phyloP scores from a whole-genome alignment of 2,329 filamentous ascomycete species.

The Pseudohalonectria lignicola region DNA sequence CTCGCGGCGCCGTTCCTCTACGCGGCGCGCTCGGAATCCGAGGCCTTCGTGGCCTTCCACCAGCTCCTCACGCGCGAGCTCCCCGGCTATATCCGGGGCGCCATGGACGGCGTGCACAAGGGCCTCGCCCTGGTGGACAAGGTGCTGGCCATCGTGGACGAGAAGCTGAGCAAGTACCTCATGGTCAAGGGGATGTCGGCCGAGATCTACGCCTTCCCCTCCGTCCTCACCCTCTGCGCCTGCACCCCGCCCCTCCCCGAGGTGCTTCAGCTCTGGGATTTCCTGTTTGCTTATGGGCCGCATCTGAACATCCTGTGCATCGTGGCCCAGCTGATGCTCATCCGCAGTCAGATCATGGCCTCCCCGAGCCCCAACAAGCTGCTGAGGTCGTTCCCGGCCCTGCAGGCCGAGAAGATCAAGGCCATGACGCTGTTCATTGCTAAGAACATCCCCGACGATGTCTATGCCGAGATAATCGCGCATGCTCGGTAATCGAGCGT shows the following conservation, averaged over 20 bases:
- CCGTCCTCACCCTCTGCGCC: slow-evolving; percentile 85
- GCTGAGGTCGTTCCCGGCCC: slow-evolving; percentile 72
- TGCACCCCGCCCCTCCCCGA: slow-evolving; percentile 93
- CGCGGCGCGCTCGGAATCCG: slow-evolving; percentile 83
- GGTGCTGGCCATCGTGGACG: slow-evolving; percentile 82
- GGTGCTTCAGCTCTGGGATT: slow-evolving; percentile 91
- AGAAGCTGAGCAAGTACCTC: slow-evolving; percentile 74
- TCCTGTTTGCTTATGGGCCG: slow-evolving; percentile 88
- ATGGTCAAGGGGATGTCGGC: slow-evolving; percentile 80
- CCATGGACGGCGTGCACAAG: slow-evolving; percentile 94
- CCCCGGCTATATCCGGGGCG: slow-evolving; percentile 86
- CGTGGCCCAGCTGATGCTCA: slow-evolving; percentile 84
- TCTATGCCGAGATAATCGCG: slow-evolving; percentile 80
- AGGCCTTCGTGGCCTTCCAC: slow-evolving; percentile 88
- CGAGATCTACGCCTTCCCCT: slow-evolving; percentile 93
- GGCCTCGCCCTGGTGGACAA: slow-evolving; percentile 86
- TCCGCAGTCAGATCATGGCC: slow-evolving; percentile 72
- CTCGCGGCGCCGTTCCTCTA: slow-evolving; percentile 93
- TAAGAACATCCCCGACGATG: slow-evolving; percentile 77
- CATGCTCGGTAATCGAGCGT: slow-evolving; percentile 72
- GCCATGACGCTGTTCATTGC: slow-evolving; percentile 77
- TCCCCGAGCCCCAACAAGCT: slow-evolving; percentile 88
- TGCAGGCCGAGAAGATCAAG: slow-evolving; percentile 78
- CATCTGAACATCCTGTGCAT: slow-evolving; percentile 95
- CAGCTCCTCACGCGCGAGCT: slow-evolving; percentile 79